Evolutionary conservation across 2,329 filamentous ascomycete genomes (phyloP).

Genomic region (Neonectria neomacrospora): DNA sequence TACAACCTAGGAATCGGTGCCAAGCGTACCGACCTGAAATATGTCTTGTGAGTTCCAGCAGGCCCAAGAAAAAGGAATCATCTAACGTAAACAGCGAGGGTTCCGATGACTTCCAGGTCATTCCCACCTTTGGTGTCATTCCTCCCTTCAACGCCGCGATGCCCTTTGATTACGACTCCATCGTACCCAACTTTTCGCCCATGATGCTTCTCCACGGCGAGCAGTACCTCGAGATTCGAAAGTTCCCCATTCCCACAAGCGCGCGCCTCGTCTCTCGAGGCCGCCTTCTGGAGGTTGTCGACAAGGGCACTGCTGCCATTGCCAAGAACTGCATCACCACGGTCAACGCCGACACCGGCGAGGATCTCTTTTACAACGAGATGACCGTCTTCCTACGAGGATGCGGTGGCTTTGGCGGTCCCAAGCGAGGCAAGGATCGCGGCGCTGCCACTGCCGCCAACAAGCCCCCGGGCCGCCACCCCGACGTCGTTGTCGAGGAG

Average conservation of each 20-base stretch:
- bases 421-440: conserved; percentile 79
- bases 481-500: conserved; percentile 87
- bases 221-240: conserved; percentile 95
- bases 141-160: conserved; percentile 88
- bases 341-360: conserved; percentile 83
- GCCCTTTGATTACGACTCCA: conserved; percentile 81
- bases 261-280: conserved; percentile 80
- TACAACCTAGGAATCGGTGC: conserved; percentile 97
- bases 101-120: conserved; percentile 88
- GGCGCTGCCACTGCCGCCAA: conserved; percentile 84
- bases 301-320: conserved; percentile 92
- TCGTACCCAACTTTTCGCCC: conserved; percentile 95
- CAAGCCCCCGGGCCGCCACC: conserved; percentile 77
- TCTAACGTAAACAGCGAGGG: conserved; percentile 69
- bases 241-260: conserved; percentile 89
- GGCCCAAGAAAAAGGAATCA: neutral
- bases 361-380: conserved; percentile 98
- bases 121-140: conserved; percentile 96
- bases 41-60: conserved; percentile 73
- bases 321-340: conserved; percentile 85
- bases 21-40: conserved; percentile 86
- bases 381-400: conserved; percentile 92
- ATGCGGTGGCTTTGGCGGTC: conserved; percentile 88
- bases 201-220: conserved; percentile 99
- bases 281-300: conserved; percentile 90